Conservation (phyloP, 1,139 yeast species). For the Insectozyma bohioensis region DNA sequence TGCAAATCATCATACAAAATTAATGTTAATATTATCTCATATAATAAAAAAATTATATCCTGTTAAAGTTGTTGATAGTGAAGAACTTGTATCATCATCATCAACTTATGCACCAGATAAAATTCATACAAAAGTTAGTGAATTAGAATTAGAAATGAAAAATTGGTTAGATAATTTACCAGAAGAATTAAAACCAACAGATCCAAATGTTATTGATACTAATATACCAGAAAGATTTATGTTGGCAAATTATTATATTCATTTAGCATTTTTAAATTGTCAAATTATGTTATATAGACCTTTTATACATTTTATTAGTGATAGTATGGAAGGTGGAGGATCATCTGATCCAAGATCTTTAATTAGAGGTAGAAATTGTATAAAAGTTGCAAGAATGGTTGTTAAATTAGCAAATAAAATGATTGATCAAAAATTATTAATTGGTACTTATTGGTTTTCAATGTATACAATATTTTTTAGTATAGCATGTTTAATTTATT, state of each 20-base stretch:
- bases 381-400: slow-evolving; percentile 80
- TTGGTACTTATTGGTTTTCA: slow-evolving; percentile 93
- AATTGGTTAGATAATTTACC: slow-evolving; percentile 79
- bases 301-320: slow-evolving; percentile 76
- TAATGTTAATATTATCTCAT: slow-evolving; percentile 51
- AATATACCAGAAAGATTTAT: slow-evolving; percentile 58
- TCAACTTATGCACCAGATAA: slow-evolving; percentile 30
- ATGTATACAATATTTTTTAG: slow-evolving; percentile 91
- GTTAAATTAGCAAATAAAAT: slow-evolving; percentile 82
- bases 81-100: slow-evolving; percentile 6
- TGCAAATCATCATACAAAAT: slow-evolving; percentile 81
- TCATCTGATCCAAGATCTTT: slow-evolving; percentile 48
- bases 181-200: slow-evolving; percentile 69
- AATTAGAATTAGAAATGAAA: slow-evolving; percentile 70
- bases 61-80: slow-evolving; percentile 25
- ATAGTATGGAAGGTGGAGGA: slow-evolving; percentile 36
- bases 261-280: slow-evolving; percentile 78
- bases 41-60: slow-evolving; percentile 46
- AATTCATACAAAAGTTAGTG: slow-evolving; percentile 65
- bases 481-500: slow-evolving; percentile 83
- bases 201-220: slow-evolving; percentile 39
- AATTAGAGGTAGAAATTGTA: slow-evolving; percentile 80
- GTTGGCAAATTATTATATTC: slow-evolving; percentile 75
- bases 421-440: slow-evolving; percentile 69
- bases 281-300: slow-evolving; percentile 88